Conservation (phyloP, 2,329 filamentous ascomycete genomes). For the Aspergillus eucalypticola region DNA sequence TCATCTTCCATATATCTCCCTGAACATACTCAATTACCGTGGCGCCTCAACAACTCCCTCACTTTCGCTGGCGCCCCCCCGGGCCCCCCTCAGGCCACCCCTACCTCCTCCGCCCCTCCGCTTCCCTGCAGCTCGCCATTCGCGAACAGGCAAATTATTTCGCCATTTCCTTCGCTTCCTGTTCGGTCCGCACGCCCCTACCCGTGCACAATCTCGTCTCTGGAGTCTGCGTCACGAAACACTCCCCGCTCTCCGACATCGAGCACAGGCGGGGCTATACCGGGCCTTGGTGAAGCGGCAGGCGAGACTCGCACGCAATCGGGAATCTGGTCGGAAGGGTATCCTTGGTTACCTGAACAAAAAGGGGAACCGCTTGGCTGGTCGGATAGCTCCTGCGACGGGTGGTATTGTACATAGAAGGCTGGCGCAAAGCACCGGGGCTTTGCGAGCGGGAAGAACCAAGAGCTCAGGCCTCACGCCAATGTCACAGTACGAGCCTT, state of each 20-base stretch:
- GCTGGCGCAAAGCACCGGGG: conserved; percentile 16
- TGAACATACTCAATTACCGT: conserved; percentile 16
- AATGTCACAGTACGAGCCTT: conserved; percentile 28
- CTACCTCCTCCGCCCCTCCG: conserved; percentile 18
- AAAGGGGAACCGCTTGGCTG: conserved; percentile 23
- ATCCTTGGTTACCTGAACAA: conserved; percentile 30
- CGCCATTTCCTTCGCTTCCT: conserved; percentile 56
- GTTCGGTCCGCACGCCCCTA: conserved; percentile 66
- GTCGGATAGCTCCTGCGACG: conserved; percentile 11
- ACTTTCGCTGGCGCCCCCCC: conserved; percentile 22
- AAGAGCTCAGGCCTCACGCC: conserved; percentile 20
- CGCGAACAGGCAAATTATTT: conserved; percentile 27
- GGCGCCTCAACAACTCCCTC: conserved; percentile 27
- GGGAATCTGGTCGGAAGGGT: conserved; percentile 25
- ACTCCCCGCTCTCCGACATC: conserved; percentile 68
- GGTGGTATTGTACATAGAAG: conserved; percentile 4
- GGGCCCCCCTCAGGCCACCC: conserved; percentile 9
- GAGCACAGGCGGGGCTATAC: conserved; percentile 75
- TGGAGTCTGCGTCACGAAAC: conserved; percentile 73
- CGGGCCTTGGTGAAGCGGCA: conserved; percentile 69
- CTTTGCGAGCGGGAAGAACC: conserved; percentile 18
- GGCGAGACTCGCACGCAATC: conserved; percentile 53
- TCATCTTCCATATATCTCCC: background rate
- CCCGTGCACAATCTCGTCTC: conserved; percentile 65
- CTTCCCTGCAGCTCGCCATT: conserved; percentile 18